phyloP scores from a whole-genome alignment of 345 rosid genomes.

The Mangifera indica region DNA sequence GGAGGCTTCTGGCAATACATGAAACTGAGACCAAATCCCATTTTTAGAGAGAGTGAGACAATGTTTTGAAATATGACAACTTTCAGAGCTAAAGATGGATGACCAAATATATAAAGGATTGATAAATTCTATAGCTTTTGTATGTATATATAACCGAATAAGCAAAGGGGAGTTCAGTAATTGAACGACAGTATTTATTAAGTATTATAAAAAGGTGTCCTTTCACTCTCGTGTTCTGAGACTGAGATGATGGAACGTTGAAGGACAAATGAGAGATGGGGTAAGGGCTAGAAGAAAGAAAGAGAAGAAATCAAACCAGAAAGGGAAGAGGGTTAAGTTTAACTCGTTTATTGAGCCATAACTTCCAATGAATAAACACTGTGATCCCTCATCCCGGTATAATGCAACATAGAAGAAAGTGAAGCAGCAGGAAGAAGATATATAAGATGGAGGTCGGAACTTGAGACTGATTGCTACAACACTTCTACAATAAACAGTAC shows the following conservation, averaged over 20 bases:
- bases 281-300: slow-evolving; percentile 6
- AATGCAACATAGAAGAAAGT: slow-evolving; percentile 16
- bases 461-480: background rate
- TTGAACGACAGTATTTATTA: slow-evolving; percentile 27
- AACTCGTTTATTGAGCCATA: slow-evolving; percentile 36
- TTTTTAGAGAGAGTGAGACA: slow-evolving; percentile 23
- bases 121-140: background rate
- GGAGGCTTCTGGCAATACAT: slow-evolving; percentile 12
- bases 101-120: background rate
- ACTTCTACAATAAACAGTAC: background rate
- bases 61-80: slow-evolving; percentile 9
- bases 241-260: slow-evolving; percentile 45
- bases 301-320: slow-evolving; percentile 7
- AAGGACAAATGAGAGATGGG: slow-evolving; percentile 33
- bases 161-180: slow-evolving; percentile 25
- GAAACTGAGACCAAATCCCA: slow-evolving; percentile 24
- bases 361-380: background rate
- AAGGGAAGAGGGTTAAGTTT: slow-evolving; percentile 12
- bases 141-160: background rate
- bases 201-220: background rate
- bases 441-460: background rate
- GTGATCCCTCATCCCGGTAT: too few relatives aligned
- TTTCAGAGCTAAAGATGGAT: background rate
- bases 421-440: background rate
- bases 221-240: background rate